Conservation (phyloP, 768 basidiomycete genomes). For the Pleurotus tuber-regium region DNA sequence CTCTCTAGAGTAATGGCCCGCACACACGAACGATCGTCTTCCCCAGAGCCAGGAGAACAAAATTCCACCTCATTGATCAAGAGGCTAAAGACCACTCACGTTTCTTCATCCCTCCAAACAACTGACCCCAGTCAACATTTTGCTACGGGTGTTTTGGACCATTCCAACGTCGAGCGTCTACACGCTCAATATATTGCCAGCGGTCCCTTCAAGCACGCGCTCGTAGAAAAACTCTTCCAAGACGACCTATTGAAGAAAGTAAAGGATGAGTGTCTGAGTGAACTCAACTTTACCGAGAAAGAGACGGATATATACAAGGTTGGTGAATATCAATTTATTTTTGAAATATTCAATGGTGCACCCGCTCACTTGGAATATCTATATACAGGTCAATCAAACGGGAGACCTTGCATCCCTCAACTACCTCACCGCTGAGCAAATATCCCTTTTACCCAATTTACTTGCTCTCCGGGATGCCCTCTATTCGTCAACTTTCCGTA, state of each 20-base stretch:
- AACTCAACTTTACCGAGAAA: constrained; percentile 86
- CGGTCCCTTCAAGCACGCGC: constrained; percentile 78
- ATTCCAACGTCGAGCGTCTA: constrained; percentile 52
- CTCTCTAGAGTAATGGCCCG: constrained; percentile 31
- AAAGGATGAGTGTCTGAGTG: constrained; percentile 77
- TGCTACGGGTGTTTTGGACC: constrained; percentile 54
- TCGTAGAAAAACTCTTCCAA: constrained; percentile 80
- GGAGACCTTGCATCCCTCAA: constrained; percentile 94
- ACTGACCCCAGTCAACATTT: constrained; percentile 42
- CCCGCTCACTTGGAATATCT: constrained; percentile 9
- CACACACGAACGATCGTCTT: constrained; percentile 25
- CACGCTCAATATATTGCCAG: constrained; percentile 53
- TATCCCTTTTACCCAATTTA: constrained; percentile 76
- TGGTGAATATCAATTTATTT: constrained; percentile 14
- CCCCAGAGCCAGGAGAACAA: constrained; percentile 16
- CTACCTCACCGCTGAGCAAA: constrained; percentile 75
- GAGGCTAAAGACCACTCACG: constrained; percentile 27
- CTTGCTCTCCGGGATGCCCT: constrained; percentile 86
- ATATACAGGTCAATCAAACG: constrained; percentile 92
- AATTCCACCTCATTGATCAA: constrained; percentile 20
- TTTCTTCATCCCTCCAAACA: constrained; percentile 12
- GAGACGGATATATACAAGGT: constrained; percentile 99
- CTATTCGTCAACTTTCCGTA: constrained; percentile 80
- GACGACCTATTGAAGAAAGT: constrained; percentile 78
- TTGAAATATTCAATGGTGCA: background rate